phyloP scores from a whole-genome alignment of 139 green algal genomes.

The Mesostigma viride region DNA sequence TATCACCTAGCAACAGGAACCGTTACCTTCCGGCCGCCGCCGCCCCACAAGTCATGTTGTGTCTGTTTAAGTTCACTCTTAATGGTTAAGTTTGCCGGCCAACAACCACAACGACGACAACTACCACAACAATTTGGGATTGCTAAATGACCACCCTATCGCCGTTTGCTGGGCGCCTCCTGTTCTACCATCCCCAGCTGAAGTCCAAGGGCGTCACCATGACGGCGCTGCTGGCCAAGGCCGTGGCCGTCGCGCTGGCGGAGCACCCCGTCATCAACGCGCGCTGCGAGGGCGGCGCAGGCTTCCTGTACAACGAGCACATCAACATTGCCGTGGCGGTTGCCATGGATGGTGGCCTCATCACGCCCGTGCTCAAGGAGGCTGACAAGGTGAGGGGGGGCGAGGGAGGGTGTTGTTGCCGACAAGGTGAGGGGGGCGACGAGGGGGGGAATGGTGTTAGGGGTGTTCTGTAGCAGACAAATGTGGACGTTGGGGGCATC shows the following conservation, averaged over 20 bases:
- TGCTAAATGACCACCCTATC: too few species aligned
- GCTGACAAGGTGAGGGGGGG: slow-evolving; percentile 55
- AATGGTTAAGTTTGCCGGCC: too few species aligned
- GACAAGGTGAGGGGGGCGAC: not conserved
- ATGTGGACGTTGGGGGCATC: too few species aligned
- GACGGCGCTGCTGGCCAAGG: slow-evolving; percentile 91
- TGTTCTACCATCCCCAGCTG: too few species aligned
- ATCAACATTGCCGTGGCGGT: slow-evolving; percentile 92
- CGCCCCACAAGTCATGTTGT: too few species aligned
- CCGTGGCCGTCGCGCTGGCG: slow-evolving; percentile 71
- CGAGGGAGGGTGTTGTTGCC: not conserved
- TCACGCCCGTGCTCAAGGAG: slow-evolving; percentile 93
- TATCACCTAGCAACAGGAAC: too few species aligned
- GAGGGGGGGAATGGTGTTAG: not conserved
- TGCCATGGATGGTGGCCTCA: slow-evolving; percentile 91
- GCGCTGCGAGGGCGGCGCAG: slow-evolving; percentile 51
- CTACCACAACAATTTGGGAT: too few species aligned
- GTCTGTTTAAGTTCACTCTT: too few species aligned
- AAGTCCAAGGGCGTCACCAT: slow-evolving; percentile 98
- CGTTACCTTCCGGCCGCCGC: too few species aligned
- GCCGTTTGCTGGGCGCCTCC: too few species aligned
- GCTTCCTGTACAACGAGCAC: slow-evolving; percentile 83
- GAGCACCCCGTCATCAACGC: slow-evolving; percentile 84
- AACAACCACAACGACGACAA: too few species aligned
- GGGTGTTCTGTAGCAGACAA: too few species aligned